Evolutionary conservation across 768 basidiomycete species (phyloP), one percentile per base, ranked within the genome.

Genomic region (Amanita pallidorosea): DNA sequence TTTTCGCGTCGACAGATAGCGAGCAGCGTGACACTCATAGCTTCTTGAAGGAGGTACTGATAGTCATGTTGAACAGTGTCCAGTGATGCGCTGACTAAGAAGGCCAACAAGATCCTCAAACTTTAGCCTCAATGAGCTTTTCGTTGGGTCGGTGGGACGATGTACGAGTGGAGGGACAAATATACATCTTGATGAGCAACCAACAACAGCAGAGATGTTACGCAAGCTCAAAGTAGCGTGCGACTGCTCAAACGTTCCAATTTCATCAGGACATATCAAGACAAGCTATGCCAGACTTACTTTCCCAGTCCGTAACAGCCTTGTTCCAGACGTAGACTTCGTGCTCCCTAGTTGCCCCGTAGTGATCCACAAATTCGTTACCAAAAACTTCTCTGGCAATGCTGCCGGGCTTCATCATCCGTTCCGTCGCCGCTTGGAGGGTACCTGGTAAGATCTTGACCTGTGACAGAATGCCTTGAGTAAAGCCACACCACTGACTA

Each of bases 251-350:
- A 40, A 9, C 29, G 54, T 55, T 49, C 25, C 8, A 42, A 15
- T 22, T 33, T 4, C 11, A 9, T 33, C 9, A 29, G 33, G 31
- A n/a, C 13, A 22, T 25, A 50, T 29, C 38, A 34, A 45, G 52
- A 6, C 37, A 6, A 35, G 45, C 44, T 33, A 38, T 35, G 18
- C n/a, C 33, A 40, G 18, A 57, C 80, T 58, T 58, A 90, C 92
- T 80, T 77, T 95, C 94, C 93, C 90, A 97, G 62, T 79, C 85
- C 8, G 94, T 96, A 36, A 95, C 91, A 2, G 91, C 90, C 58
- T 83, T 78, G 57, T 91, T 86, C 85, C 88, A 94, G 22, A 88
- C 59, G 47, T 73, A 79, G 51, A 94, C 81, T 63, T 95, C 93
- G 63, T 97, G 88, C 63, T 90, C 79, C 58, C 95, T 79, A 17